Base-by-base conservation (phyloP, 371 early-diverging fungal genomes). In the Mortierella sp. region DNA sequence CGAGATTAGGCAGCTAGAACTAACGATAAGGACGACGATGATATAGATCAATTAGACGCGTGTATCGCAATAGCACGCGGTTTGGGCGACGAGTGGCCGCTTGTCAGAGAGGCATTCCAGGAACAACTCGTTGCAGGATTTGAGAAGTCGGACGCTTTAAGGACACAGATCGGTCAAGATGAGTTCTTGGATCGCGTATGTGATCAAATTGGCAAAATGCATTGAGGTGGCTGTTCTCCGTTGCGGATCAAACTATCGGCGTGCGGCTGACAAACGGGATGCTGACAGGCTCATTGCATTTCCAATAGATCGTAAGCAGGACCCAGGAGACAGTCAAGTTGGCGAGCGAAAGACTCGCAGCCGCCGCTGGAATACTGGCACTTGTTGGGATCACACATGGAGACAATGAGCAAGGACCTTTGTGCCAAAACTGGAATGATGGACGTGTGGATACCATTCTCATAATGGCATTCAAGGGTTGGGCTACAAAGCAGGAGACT, bases 81-180 rank as follows among this genome's bases (percentile, higher is more conserved):
- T 4, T 47, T 84, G 31, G 68, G 70, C 10, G 84, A 84, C 26
- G 74, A 78, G 6, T 84, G 84, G 84, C 84, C 81, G 0, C 55
- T 84, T 19, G 84, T 84, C 38, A 71, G 79, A 21, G 81, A 84
- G 16, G 81, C 84, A 14, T 84, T 81, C 55, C 76, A 63, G 70
- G 84, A 84, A 55, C 84, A 79, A 48, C 48, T 84, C 31, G 8
- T 34, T 54, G 74, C 76, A 42, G 74, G 42, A 1, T 60, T 77
- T 24, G 50, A 45, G 3, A 75, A 72, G 13, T 34, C 70, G 14
- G 57, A 34, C 3, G 9, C 24, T 0, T n/a, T 80, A 38, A 63
- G 13, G 7, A 24, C 26, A 54, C 28, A n/a, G 24, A 21, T 70
- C 16, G 38, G 31, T n/a, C 47, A 76, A 10, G 71, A 74, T 26